Evolutionary conservation across 2,329 filamentous ascomycete genomes (phyloP).

Genomic region (Triangularia setosa): DNA sequence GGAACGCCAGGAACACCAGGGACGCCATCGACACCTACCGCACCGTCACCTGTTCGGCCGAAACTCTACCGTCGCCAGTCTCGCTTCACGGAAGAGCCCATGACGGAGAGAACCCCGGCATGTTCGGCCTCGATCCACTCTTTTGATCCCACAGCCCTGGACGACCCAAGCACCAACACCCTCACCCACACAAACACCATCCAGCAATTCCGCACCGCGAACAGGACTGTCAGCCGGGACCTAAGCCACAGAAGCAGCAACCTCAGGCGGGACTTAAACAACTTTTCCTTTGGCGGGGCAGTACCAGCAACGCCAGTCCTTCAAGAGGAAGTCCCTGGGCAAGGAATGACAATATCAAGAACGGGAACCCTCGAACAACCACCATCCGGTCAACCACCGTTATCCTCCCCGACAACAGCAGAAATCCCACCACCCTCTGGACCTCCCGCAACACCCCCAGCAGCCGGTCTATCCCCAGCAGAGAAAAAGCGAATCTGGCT

Average conservation of each 20-base stretch:
- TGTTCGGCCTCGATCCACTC: constrained; percentile 27
- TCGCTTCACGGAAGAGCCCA: constrained; percentile 28
- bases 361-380: background rate
- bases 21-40: background rate
- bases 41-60: constrained; percentile 8
- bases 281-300: background rate
- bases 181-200: constrained; percentile 5
- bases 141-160: constrained; percentile 6
- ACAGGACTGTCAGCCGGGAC: background rate
- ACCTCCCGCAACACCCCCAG: background rate
- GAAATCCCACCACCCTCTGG: background rate
- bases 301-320: background rate
- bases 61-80: constrained; percentile 20
- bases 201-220: background rate
- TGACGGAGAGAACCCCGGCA: constrained; percentile 29
- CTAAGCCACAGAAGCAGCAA: background rate
- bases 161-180: background rate
- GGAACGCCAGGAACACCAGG: background rate
- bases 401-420: background rate
- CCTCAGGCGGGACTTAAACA: background rate
- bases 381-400: background rate
- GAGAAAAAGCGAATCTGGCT: background rate
- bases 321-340: background rate
- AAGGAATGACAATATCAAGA: background rate
- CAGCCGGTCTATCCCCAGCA: background rate